A percentile compares a stretch with the other conserved stretches of the same genome.
Conservation (phyloP, 352 stramenopile species). For the Phytophthora tentaculata region DNA sequence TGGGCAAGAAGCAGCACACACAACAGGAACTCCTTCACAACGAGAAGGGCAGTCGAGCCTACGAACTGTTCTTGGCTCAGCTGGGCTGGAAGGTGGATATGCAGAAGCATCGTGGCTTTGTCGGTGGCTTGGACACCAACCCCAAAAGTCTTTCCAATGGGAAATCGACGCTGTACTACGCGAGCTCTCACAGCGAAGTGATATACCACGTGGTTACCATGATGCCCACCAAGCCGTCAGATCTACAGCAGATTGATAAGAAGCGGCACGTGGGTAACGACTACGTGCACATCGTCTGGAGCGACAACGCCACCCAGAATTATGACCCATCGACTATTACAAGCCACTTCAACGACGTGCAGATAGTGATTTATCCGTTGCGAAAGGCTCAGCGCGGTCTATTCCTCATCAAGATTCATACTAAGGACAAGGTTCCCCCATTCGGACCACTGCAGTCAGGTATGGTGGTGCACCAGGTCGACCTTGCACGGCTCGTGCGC, state of each 20-base stretch:
- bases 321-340: conserved; percentile 89
- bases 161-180: conserved; percentile 75
- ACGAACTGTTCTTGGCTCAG: conserved; percentile 75
- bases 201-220: conserved; percentile 89
- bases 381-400: conserved; percentile 64
- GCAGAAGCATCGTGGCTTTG: conserved; percentile 72
- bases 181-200: conserved; percentile 85
- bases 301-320: conserved; percentile 73
- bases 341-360: conserved; percentile 90
- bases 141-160: conserved; percentile 85
- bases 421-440: conserved; percentile 81
- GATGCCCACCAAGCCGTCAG: conserved; percentile 83
- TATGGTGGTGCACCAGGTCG: conserved; percentile 79
- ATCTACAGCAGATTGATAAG: conserved; percentile 90
- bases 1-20: conserved; percentile 71
- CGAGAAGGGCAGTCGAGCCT: conserved; percentile 64
- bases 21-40: conserved; percentile 88
- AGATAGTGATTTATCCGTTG: conserved; percentile 86
- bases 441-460: conserved; percentile 86
- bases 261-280: conserved; percentile 90
- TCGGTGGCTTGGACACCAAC: conserved; percentile 80
- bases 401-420: conserved; percentile 80
- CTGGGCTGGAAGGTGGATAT: conserved; percentile 84
- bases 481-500: conserved; percentile 77
- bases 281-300: conserved; percentile 90